Percentiles rank a stretch among this genome's conserved stretches.
These are phyloP conservation scores for Crithidia fasciculata DNA, from an alignment of 208 protist genomes.

Conservation along the genomic window DNA sequence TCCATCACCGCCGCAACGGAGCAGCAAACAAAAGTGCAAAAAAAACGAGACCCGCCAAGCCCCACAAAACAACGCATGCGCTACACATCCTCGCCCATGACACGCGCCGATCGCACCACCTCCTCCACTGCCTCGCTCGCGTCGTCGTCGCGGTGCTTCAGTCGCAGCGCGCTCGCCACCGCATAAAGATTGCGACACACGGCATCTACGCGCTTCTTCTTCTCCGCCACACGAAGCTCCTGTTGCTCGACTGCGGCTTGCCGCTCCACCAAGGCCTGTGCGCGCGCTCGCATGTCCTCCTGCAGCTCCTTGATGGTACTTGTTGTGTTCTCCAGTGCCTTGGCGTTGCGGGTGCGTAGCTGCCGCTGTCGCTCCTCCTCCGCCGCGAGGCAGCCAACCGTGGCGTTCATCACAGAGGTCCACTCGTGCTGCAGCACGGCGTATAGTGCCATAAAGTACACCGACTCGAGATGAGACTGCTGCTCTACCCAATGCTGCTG, in stretches of 20 bases:
- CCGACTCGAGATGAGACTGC: slow-evolving; percentile 13
- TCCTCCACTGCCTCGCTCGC: slow-evolving; percentile 7
- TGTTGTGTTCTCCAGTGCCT: slow-evolving; percentile 59
- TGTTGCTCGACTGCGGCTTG: slow-evolving; percentile 23
- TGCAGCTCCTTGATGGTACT: slow-evolving; percentile 58
- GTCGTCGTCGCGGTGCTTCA: slow-evolving; percentile 16
- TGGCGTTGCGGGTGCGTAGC: slow-evolving; percentile 39
- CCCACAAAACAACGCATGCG: background rate
- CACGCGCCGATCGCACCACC: slow-evolving; percentile 7
- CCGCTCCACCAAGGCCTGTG: slow-evolving; percentile 23
- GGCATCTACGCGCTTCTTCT: slow-evolving; percentile 15
- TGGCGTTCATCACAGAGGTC: background rate
- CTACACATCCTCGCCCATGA: slow-evolving; percentile 15
- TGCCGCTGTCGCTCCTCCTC: slow-evolving; percentile 36
- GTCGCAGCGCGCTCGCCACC: slow-evolving; percentile 40
- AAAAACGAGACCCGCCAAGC: background rate
- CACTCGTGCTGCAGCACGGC: slow-evolving; percentile 20
- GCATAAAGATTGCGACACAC: slow-evolving; percentile 41
- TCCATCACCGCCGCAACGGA: background rate
- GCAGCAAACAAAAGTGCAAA: background rate
- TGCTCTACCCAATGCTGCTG: slow-evolving; percentile 20
- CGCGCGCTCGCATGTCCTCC: slow-evolving; percentile 38
- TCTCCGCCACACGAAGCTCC: slow-evolving; percentile 22
- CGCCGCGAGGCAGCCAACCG: background rate
- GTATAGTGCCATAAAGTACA: slow-evolving; percentile 25